Conservation (phyloP, 495 filamentous ascomycete species). For the Talaromyces borbonicus region DNA sequence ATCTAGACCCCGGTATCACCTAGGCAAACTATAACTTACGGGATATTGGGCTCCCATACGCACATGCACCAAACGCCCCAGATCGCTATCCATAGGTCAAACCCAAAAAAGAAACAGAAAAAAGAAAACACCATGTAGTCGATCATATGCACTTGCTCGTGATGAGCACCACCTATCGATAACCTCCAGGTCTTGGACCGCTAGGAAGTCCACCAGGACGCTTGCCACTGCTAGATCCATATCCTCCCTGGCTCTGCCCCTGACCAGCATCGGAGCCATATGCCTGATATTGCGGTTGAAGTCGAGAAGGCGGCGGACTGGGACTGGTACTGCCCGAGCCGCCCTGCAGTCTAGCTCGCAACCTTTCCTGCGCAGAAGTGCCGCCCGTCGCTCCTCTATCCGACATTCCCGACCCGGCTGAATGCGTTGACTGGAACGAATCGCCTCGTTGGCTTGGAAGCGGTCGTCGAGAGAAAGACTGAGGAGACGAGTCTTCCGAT, state of each 20-base stretch:
- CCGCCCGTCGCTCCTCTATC: conserved; percentile 37
- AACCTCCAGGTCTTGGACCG: neutral
- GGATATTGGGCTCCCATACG: too few relatives aligned
- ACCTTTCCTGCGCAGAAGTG: conserved; percentile 55
- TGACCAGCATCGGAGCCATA: neutral
- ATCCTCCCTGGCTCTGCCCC: neutral
- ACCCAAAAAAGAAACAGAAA: neutral
- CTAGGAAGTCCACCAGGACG: conserved; percentile 1
- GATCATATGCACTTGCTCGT: too few relatives aligned
- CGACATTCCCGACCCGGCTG: conserved; percentile 21
- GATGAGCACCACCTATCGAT: neutral
- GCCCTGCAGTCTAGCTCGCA: conserved; percentile 57
- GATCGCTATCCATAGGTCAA: too few relatives aligned
- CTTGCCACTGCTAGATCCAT: neutral
- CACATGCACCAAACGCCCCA: too few relatives aligned
- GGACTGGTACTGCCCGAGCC: conserved; percentile 18
- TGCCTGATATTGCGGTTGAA: conserved; percentile 1
- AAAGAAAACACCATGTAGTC: neutral
- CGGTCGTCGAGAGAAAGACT: conserved; percentile 42
- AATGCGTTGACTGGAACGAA: conserved; percentile 51
- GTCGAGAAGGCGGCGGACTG: conserved; percentile 4
- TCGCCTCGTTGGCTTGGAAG: conserved; percentile 61
- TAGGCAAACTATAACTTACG: too few relatives aligned
- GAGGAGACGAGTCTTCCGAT: conserved; percentile 21
- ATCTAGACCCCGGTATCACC: too few relatives aligned